phyloP scores from a whole-genome alignment of 108 stramenopile species.

The Discostella stelligeroides region DNA sequence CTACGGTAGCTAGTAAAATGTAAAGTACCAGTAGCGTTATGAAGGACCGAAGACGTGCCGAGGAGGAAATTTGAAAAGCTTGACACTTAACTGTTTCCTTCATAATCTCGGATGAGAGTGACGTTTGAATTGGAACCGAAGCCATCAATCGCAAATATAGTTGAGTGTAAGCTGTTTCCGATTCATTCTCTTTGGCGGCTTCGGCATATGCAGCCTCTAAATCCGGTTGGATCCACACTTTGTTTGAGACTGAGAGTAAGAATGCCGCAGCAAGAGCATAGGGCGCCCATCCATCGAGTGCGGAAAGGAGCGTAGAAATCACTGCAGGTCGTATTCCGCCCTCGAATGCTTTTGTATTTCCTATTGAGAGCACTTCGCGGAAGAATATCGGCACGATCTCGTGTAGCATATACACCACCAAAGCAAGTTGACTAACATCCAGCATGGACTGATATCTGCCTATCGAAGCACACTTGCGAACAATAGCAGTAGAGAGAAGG shows the following conservation, averaged over 20 bases:
- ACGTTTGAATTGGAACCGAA: slow-evolving; percentile 46
- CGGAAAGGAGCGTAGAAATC: slow-evolving; percentile 24
- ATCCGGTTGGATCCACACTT: slow-evolving; percentile 41
- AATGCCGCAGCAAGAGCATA: slow-evolving; percentile 60
- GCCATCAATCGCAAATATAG: slow-evolving; percentile 73
- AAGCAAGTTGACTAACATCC: slow-evolving; percentile 49
- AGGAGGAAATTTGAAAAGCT: slow-evolving; percentile 50
- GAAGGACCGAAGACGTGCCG: slow-evolving; percentile 64
- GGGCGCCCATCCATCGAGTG: slow-evolving; percentile 61
- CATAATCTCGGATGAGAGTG: slow-evolving; percentile 26
- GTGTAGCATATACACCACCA: slow-evolving; percentile 45
- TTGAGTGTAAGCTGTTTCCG: slow-evolving; percentile 66
- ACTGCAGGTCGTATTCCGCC: slow-evolving; percentile 22
- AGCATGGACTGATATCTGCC: slow-evolving; percentile 60
- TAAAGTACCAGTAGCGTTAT: slow-evolving; percentile 46
- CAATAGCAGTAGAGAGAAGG: slow-evolving; percentile 26
- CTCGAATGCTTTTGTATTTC: not conserved
- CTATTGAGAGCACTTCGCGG: slow-evolving; percentile 1
- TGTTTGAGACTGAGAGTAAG: slow-evolving; percentile 44
- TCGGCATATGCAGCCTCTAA: slow-evolving; percentile 30
- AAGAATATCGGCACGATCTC: slow-evolving; percentile 42
- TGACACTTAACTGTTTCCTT: slow-evolving; percentile 46
- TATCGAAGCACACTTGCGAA: slow-evolving; percentile 37
- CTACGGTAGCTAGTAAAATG: slow-evolving; percentile 63
- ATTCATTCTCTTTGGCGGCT: slow-evolving; percentile 42